Conservation (phyloP, 2,329 filamentous ascomycete genomes). For the Cyanodermella asteris region DNA sequence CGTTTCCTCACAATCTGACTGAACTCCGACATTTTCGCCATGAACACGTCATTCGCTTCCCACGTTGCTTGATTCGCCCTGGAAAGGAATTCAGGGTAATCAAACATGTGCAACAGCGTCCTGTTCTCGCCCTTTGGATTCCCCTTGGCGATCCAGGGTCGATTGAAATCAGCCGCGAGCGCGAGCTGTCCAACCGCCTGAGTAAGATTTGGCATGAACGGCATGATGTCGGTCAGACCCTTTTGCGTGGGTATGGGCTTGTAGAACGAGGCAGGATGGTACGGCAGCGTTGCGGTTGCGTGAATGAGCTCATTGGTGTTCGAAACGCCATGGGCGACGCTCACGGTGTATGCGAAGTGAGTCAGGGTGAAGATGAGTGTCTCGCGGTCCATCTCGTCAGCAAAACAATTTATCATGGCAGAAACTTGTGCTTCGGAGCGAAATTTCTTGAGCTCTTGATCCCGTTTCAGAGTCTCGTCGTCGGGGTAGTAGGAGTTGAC, state of each 20-base stretch:
- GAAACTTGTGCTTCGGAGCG: conserved; percentile 18
- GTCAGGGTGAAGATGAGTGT: conserved; percentile 21
- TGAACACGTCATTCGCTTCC: conserved; percentile 17
- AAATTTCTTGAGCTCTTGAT: conserved; percentile 24
- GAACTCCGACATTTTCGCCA: conserved; percentile 16
- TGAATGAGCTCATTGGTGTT: conserved; percentile 23
- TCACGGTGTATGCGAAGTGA: conserved; percentile 17
- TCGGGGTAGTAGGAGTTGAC: conserved; percentile 23
- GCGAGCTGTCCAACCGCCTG: conserved; percentile 17
- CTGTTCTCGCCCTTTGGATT: conserved; percentile 15
- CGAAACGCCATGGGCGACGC: conserved; percentile 20
- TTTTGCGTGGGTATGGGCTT: conserved; percentile 18
- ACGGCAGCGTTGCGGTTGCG: conserved; percentile 18
- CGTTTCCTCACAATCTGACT: conserved; percentile 17
- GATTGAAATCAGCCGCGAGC: conserved; percentile 19
- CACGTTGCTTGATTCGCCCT: conserved; percentile 14
- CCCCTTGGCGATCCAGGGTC: conserved; percentile 21
- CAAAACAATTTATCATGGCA: conserved; percentile 19
- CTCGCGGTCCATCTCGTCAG: conserved; percentile 7
- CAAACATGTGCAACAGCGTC: conserved; percentile 22
- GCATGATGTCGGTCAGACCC: conserved; percentile 15
- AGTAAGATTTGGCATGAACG: conserved; percentile 15
- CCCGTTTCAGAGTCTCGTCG: conserved; percentile 13
- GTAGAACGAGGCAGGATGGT: conserved; percentile 22
- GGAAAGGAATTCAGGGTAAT: conserved; percentile 14